Percentiles rank a stretch among this genome's conserved stretches.
Conservation (phyloP, 768 basidiomycete species). For the Sistotremastrum suecicum region DNA sequence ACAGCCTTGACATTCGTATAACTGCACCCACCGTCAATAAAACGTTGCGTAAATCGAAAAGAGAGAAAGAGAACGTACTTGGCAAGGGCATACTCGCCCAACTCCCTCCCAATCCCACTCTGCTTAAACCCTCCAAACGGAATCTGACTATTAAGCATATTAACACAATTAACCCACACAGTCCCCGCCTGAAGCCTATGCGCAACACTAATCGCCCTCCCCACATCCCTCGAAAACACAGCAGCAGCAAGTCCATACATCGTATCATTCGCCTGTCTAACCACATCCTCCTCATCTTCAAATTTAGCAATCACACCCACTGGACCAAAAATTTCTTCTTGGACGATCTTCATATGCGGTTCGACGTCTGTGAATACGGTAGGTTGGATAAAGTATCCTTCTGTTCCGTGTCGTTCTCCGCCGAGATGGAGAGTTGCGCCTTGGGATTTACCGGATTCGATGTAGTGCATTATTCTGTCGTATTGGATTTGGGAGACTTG, state of each 20-base stretch:
- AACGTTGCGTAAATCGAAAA: background rate
- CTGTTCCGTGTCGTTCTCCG: constrained; percentile 41
- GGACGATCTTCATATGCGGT: constrained; percentile 61
- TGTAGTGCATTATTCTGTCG: constrained; percentile 66
- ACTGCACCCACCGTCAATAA: constrained; percentile 16
- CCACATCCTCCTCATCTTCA: constrained; percentile 47
- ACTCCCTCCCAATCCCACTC: constrained; percentile 67
- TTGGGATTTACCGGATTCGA: constrained; percentile 54
- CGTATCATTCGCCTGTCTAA: constrained; percentile 73
- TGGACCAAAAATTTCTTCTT: constrained; percentile 71
- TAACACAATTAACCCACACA: constrained; percentile 50
- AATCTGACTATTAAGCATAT: constrained; percentile 36
- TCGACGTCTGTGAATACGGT: constrained; percentile 60
- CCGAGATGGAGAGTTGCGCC: constrained; percentile 58
- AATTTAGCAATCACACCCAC: constrained; percentile 69
- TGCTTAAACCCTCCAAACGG: constrained; percentile 85
- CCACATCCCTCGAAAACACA: constrained; percentile 72
- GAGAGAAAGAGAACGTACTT: constrained; percentile 24
- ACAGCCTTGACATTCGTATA: constrained; percentile 61
- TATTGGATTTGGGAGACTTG: constrained; percentile 66
- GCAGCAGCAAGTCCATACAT: constrained; percentile 78
- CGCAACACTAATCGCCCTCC: constrained; percentile 56
- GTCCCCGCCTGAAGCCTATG: constrained; percentile 73
- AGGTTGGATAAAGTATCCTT: constrained; percentile 62
- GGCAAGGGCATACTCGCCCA: constrained; percentile 61